Base-by-base conservation (phyloP, 768 basidiomycete genomes). In the Mycena polygramma region DNA sequence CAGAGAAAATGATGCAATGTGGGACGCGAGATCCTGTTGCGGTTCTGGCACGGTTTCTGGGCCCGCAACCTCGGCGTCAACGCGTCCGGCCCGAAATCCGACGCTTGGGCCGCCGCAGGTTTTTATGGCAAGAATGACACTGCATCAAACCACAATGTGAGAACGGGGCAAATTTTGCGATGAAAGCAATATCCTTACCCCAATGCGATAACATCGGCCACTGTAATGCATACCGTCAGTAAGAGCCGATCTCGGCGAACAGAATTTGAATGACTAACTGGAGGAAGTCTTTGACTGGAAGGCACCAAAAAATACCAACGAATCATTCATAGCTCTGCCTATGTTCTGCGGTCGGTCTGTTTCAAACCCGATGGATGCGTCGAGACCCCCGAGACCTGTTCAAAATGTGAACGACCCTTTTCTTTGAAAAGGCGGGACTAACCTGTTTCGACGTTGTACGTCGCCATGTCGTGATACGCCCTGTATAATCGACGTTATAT, bases 361-460 rank as follows among this genome's bases (percentile, higher is more conserved):
- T 60, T 79, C 79, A 61, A 73, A 78, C 4, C 72, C 70, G 26
- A 80, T 74, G 4, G 78, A 79, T 3, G 74, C 78, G 53, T 80
- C 79, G 48, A 79, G 70, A n/a, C 78, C 78, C 1, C 79, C 77
- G 9, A 75, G 73, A 30, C 78, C 79, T 11, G 74, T 67, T 26
- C 53, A 63, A 5, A 65, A 51, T 61, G 76, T 64, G 60, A 75
- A 73, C 15, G 78, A 41, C 41, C 41, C 41, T 10, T 41, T 15
- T 11, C 41, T 10, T 11, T 41, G 10, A 10, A 15, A 41, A 11
- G 15, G 41, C 41, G 41, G 41, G 11, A 41, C 30, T 30, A 30
- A 30, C 41, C 41, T 11, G 74, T 69, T 26, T 57, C 65, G 7
- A 67, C 54, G 63, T 76, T 64, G 60, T 77, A 73, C 15, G 79